Evolutionary conservation across 257 asterid species (phyloP).

Genomic region (Solanum raphanifolium): DNA sequence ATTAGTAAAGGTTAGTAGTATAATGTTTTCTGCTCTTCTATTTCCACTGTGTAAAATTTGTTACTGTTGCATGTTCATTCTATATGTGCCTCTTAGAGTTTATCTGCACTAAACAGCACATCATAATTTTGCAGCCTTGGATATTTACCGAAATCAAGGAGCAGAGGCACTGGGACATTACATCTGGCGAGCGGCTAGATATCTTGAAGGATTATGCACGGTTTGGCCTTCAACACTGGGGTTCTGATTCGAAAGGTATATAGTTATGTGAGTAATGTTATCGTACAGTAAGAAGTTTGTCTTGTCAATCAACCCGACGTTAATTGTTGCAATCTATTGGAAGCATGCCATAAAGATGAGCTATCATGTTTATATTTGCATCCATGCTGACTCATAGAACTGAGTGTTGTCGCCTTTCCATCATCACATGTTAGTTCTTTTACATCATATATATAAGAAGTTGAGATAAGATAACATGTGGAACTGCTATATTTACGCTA

Average conservation of each 20-base stretch:
- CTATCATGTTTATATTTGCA: not conserved
- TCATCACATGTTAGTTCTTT: not conserved
- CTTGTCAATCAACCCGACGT: not conserved
- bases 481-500: not conserved
- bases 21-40: not conserved
- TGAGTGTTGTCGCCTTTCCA: not conserved
- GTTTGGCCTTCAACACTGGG: slow-evolving; percentile 96
- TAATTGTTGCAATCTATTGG: not conserved
- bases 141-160: slow-evolving; percentile 94
- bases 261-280: not conserved
- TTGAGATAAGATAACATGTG: not conserved
- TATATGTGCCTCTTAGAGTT: not conserved
- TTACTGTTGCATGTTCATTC: not conserved
- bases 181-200: slow-evolving; percentile 67
- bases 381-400: not conserved
- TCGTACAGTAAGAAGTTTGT: not conserved
- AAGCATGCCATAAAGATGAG: not conserved
- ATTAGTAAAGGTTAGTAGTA: slow-evolving; percentile 56
- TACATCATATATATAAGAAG: not conserved
- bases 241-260: slow-evolving; percentile 89
- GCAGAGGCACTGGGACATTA: slow-evolving; percentile 97
- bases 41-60: not conserved
- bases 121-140: slow-evolving; percentile 69
- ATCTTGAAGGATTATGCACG: slow-evolving; percentile 74
- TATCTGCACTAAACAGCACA: not conserved